Base-by-base conservation (phyloP, 2,329 filamentous ascomycete species). In the Scedosporium apiospermum region DNA sequence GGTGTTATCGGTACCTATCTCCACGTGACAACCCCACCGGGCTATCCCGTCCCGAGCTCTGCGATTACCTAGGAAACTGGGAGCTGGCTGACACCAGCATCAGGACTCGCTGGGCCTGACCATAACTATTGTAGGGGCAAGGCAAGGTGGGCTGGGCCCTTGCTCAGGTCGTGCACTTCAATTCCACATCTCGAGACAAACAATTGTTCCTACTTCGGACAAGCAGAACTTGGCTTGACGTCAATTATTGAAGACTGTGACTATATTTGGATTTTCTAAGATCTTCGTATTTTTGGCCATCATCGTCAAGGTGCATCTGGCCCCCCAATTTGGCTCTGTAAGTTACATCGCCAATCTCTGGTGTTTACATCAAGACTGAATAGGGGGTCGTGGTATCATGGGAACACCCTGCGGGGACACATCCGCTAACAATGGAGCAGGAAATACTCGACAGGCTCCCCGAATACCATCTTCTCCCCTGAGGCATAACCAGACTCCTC, bases 351-450 rank as follows among this genome's bases (percentile, higher is more conserved):
- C 59, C 12, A 16, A 23, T 5, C 10, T 60, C 23, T 53, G n/a
- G 26, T 61, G 59, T 61, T 61, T 61, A 53, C 59, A 61, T 61
- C 44, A 51, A 23, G 59, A 27, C 10, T 23, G 51, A 34, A 61
- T 49, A 46, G 41, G 58, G 58, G 58, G 58, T 60, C 58, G 18
- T 27, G 23, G 51, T 18, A 55, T 14, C 18, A 6, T 26, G 44
- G 18, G 16, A 12, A 21, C 44, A 10, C 23, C 12, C 23, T 16
- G 51, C 12, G 51, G 23, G 49, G 21, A 27, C 6, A 64, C 44
- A 26, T 10, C 59, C 30, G 44, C 60, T 51, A 44, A 46, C 44
- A 64, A 60, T 23, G 18, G 51, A 55, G 7, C 23, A 55, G 51
- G 12, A 21, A 55, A 27, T 1, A 23, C 51, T 14, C 23, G 23